Base-by-base conservation (phyloP, 352 stramenopile species). In the Pythium insidiosum region DNA sequence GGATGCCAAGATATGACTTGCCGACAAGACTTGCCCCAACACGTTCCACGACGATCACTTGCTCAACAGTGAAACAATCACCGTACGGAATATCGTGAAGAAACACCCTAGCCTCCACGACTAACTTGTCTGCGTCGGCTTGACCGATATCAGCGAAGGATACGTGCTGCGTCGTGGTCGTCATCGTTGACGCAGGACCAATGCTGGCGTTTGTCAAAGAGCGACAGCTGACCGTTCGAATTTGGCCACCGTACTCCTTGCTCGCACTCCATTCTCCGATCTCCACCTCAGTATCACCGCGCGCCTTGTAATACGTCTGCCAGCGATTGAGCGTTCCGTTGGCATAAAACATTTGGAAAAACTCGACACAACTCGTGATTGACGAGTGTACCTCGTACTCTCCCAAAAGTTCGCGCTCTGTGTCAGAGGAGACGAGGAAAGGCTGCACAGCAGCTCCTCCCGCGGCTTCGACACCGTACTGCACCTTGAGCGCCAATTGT, bases 11-110 rank as follows among this genome's bases (percentile, higher is more conserved):
- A 26, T 79, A 88, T 10, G 78, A 59, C 28, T 85, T 80, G 16
- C 42, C 73, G 20, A 88, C 63, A 3, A 85, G 41, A 25, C 61
- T 64, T 1, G 45, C 77, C 16, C 59, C 31, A 7, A 57, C 39
- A 21, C 65, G 62, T 28, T 86, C 74, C n/a, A 88, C 56, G 2
- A 81, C 54, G 19, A 55, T 67, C 19, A 87, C 63, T 36, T 81
- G 66, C 54, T 92, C 79, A 18, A 93, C 77, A 2, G 71, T 75
- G 44, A 93, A 93, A 53, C 76, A 90, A 39, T 93, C 80, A 25
- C 80, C 80, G 43, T 93, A 93, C 11, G 80, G 80, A 49, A 93
- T 93, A 26, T 93, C 80, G 52, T 90, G 80, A 42, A 93, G 56
- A 26, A 80, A 61, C 15, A 77, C 63, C 43, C 74, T 79, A 9